These are phyloP conservation scores for Colletotrichum australisinense DNA, from an alignment of 2,329 filamentous ascomycete genomes.

Conservation along the genomic window DNA sequence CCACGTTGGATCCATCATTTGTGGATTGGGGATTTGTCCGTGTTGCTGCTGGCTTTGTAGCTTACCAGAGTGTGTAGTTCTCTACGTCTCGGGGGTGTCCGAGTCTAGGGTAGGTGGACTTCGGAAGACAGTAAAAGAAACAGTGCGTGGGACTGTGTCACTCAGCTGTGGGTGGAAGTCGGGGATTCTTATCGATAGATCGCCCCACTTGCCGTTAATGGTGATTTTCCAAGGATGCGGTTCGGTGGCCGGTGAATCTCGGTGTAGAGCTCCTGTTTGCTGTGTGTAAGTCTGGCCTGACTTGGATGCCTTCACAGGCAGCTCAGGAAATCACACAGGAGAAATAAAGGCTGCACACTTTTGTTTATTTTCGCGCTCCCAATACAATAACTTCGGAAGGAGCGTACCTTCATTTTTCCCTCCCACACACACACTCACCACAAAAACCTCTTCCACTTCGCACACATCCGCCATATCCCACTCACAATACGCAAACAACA, in stretches of 20 bases:
- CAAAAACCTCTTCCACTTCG: background rate
- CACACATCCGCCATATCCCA: too few relatives aligned
- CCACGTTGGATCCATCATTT: conserved; percentile 20
- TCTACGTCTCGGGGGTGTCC: background rate
- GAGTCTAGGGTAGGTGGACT: background rate
- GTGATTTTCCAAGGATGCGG: background rate
- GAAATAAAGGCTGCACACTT: background rate
- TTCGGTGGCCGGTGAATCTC: background rate
- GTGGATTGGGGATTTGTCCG: too few relatives aligned
- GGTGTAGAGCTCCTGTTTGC: background rate
- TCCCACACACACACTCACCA: too few relatives aligned
- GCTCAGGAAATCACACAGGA: background rate
- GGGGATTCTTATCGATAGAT: background rate
- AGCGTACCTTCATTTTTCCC: too few relatives aligned
- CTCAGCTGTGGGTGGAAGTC: background rate
- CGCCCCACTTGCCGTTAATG: conserved; percentile 12
- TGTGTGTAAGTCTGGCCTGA: background rate
- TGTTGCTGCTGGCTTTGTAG: background rate
- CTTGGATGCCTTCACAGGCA: background rate
- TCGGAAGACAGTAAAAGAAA: background rate
- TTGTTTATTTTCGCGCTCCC: background rate
- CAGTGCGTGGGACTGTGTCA: background rate
- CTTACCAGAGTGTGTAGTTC: background rate
- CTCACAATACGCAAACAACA: background rate
- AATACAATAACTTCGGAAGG: background rate